Evolutionary conservation across 2,329 filamentous ascomycete genomes (phyloP).

Genomic region (Pseudogymnoascus sp.): DNA sequence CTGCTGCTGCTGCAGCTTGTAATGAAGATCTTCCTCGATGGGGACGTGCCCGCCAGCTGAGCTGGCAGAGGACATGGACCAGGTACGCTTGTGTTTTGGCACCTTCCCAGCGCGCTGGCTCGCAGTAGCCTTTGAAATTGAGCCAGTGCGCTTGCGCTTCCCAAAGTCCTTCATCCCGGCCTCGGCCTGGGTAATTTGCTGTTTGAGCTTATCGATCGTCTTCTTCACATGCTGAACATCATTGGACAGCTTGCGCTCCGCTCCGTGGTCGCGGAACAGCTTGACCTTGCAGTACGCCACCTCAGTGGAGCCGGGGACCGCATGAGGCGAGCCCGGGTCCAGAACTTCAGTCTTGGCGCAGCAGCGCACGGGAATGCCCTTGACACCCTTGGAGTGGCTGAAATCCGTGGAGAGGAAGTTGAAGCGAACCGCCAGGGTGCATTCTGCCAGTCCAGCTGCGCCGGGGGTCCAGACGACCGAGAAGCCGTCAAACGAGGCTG

Average conservation of each 20-base stretch:
- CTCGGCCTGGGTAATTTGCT: slow-evolving; percentile 77
- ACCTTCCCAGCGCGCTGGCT: slow-evolving; percentile 68
- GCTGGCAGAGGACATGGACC: slow-evolving; percentile 82
- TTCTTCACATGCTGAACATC: slow-evolving; percentile 94
- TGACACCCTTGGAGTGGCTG: slow-evolving; percentile 96
- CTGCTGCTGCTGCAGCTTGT: slow-evolving; percentile 69
- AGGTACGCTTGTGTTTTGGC: slow-evolving; percentile 84
- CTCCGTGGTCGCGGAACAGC: slow-evolving; percentile 90
- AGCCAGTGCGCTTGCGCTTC: slow-evolving; percentile 53
- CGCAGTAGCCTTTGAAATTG: slow-evolving; percentile 34
- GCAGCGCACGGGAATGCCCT: slow-evolving; percentile 87
- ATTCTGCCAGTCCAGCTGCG: slow-evolving; percentile 61
- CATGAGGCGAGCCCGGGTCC: slow-evolving; percentile 41
- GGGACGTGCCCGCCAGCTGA: slow-evolving; percentile 50
- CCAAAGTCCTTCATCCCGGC: slow-evolving; percentile 59
- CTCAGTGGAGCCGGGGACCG: slow-evolving; percentile 49
- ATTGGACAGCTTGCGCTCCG: slow-evolving; percentile 89
- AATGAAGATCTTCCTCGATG: slow-evolving; percentile 67
- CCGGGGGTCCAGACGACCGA: slow-evolving; percentile 81
- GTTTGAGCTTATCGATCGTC: slow-evolving; percentile 90
- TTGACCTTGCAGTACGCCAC: slow-evolving; percentile 96
- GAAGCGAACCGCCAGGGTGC: slow-evolving; percentile 84
- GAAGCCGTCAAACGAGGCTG: slow-evolving; percentile 86
- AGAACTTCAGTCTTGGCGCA: slow-evolving; percentile 81
- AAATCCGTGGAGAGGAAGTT: slow-evolving; percentile 99